Evolutionary conservation across 2,329 filamentous ascomycete species (phyloP).

Genomic region (Huntiella bhutanensis): DNA sequence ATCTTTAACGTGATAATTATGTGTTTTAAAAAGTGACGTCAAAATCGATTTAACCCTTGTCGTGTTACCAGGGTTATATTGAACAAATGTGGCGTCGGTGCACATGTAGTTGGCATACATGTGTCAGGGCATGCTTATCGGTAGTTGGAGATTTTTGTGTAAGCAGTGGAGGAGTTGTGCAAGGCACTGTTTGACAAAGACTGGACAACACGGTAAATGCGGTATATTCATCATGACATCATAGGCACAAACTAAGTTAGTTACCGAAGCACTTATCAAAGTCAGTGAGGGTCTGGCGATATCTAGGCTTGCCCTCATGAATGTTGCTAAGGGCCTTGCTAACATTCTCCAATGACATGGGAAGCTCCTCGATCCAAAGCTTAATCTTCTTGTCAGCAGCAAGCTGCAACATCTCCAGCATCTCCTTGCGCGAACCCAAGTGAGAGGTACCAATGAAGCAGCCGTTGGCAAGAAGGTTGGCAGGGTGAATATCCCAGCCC

Average conservation of each 20-base stretch:
- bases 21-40: too few species aligned
- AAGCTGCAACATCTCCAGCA: slow-evolving; percentile 51
- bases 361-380: slow-evolving; percentile 54
- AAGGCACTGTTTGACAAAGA: too few species aligned
- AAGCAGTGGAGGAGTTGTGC: too few species aligned
- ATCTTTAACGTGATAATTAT: too few species aligned
- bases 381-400: slow-evolving; percentile 50
- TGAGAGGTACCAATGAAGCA: slow-evolving; percentile 53
- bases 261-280: slow-evolving; percentile 2
- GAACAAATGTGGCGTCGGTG: too few species aligned
- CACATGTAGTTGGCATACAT: too few species aligned
- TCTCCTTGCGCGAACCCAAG: slow-evolving; percentile 50
- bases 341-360: slow-evolving; percentile 47
- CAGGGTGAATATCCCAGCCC: slow-evolving; percentile 50
- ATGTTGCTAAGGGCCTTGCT: slow-evolving; percentile 6
- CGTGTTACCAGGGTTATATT: too few species aligned
- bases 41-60: too few species aligned
- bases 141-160: too few species aligned
- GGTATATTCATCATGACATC: too few species aligned
- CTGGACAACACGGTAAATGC: too few species aligned
- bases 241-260: neutral
- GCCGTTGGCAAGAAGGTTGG: slow-evolving; percentile 59
- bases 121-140: too few species aligned
- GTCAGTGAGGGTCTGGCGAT: slow-evolving; percentile 3
- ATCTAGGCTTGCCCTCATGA: slow-evolving; percentile 1